phyloP scores from a whole-genome alignment of 2,329 filamentous ascomycete species.

The Bipolaris sorokiniana region DNA sequence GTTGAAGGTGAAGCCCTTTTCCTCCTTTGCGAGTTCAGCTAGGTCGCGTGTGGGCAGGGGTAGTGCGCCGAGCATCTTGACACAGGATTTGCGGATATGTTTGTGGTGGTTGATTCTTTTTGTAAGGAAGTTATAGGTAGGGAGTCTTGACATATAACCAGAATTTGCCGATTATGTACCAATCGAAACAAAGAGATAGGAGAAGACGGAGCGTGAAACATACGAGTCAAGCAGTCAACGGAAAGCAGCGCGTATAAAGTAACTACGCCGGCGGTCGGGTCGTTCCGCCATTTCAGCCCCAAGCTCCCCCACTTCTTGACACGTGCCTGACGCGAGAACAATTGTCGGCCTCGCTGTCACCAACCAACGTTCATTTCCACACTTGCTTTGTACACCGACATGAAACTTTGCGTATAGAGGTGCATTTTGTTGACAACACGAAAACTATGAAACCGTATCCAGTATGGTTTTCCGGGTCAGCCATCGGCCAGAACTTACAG shows the following conservation, averaged over 20 bases:
- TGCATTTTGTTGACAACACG: neutral
- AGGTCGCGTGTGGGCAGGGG: slow-evolving; percentile 48
- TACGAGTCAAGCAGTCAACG: slow-evolving; percentile 6
- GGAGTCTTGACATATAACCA: slow-evolving; percentile 10
- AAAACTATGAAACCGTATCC: too few species aligned
- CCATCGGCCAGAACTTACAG: too few species aligned
- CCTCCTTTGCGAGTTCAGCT: slow-evolving; percentile 49
- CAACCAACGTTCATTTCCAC: neutral
- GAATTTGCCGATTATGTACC: slow-evolving; percentile 4
- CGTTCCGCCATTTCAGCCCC: slow-evolving; percentile 18
- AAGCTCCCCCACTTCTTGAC: slow-evolving; percentile 1
- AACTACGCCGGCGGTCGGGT: slow-evolving; percentile 10
- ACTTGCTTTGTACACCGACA: neutral
- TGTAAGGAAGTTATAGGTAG: slow-evolving; percentile 10
- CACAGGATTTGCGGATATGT: slow-evolving; percentile 1
- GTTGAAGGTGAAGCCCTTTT: slow-evolving; percentile 54
- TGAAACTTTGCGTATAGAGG: too few species aligned
- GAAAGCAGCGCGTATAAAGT: slow-evolving; percentile 3
- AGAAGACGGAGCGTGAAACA: slow-evolving; percentile 8
- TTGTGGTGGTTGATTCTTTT: neutral
- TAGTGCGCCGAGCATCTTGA: slow-evolving; percentile 30
- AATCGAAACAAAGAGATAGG: slow-evolving; percentile 6
- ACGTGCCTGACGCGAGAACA: slow-evolving; percentile 3
- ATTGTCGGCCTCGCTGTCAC: neutral
- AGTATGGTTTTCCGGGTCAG: too few species aligned